phyloP scores from a whole-genome alignment of 306 rosid species.

The Castanospermum australe region DNA sequence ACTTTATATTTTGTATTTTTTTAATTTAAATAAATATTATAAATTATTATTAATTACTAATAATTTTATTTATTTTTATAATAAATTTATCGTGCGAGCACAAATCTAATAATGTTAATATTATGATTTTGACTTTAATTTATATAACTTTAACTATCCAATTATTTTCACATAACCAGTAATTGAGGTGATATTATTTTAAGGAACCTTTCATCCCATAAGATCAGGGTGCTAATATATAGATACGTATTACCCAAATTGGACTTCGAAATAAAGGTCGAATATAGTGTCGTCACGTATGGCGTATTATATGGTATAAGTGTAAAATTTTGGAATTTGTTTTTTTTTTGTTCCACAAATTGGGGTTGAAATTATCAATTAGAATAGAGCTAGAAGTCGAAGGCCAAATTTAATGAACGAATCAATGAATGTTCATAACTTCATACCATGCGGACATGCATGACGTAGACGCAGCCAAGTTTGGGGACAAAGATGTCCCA shows the following conservation, averaged over 20 bases:
- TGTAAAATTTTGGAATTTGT: background rate
- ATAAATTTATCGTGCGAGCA: no score
- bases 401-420: background rate
- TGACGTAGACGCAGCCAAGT: background rate
- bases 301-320: no score
- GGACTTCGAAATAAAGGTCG: background rate
- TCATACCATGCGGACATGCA: background rate
- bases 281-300: background rate
- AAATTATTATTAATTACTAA: no score
- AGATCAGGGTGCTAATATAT: background rate
- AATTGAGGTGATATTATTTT: background rate
- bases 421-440: no score
- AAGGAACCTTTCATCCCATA: background rate
- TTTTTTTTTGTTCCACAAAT: no score
- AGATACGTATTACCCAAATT: no score
- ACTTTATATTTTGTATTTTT: no score
- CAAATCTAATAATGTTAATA: slow-evolving; percentile 10
- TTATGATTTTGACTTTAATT: background rate
- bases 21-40: no score
- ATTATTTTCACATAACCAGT: background rate
- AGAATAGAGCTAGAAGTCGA: no score
- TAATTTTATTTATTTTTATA: no score
- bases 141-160: background rate
- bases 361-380: no score
- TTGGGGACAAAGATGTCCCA: background rate